Percentiles rank a stretch among this genome's conserved stretches.
Conservation (phyloP, 2,329 filamentous ascomycete genomes). For the Ophiostoma quercus region DNA sequence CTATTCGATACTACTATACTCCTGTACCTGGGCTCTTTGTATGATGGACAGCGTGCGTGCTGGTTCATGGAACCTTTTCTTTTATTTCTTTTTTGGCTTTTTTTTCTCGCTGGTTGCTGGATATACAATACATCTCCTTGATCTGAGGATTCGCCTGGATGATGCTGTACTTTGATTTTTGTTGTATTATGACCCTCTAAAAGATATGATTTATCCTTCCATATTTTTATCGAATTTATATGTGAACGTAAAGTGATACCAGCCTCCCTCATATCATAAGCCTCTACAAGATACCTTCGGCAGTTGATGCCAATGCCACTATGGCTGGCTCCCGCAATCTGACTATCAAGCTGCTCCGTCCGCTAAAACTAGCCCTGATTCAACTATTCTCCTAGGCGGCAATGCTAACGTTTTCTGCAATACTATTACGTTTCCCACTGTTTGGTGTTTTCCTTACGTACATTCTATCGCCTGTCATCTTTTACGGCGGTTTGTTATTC, state of each 20-base stretch:
- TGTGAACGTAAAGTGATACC: too few relatives aligned
- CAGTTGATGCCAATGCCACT: neutral
- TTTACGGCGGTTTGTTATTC: neutral
- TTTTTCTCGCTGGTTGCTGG: neutral
- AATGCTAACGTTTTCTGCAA: neutral
- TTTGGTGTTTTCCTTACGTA: neutral
- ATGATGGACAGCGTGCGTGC: conserved; percentile 2
- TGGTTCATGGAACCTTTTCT: neutral
- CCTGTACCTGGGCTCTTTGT: neutral
- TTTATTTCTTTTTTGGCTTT: neutral
- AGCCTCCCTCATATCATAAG: too few relatives aligned
- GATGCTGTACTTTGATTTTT: conserved; percentile 1
- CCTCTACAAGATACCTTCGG: neutral
- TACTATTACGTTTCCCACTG: neutral
- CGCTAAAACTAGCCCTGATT: neutral
- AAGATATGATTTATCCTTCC: neutral
- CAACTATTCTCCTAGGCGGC: neutral
- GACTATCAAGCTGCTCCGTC: neutral
- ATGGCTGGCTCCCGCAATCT: neutral
- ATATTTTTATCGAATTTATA: too few relatives aligned
- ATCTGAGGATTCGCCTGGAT: neutral
- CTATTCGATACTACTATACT: neutral
- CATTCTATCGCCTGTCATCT: neutral
- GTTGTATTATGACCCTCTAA: neutral
- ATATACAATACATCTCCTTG: conserved; percentile 5